Evolutionary conservation across 75 land plant genomes (phyloP).

Genomic region (Cupressus sempervirens): DNA sequence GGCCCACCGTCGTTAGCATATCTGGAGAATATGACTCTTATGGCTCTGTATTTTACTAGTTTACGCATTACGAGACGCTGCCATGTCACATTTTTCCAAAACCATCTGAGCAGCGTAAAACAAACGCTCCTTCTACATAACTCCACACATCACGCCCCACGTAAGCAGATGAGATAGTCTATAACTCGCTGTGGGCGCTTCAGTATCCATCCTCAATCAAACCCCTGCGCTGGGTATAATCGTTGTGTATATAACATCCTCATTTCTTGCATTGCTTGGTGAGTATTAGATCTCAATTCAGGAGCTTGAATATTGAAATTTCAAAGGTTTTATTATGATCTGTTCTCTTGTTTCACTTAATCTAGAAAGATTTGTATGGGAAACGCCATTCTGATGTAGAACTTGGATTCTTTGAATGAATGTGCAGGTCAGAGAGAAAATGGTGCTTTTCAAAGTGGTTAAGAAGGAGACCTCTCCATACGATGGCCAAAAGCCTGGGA

Average conservation of each 20-base stretch:
- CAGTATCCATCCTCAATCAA: background rate
- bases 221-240: background rate
- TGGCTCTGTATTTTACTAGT: background rate
- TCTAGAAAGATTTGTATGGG: background rate
- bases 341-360: background rate
- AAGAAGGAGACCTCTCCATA: slow-evolving; percentile 59
- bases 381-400: background rate
- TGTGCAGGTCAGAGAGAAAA: slow-evolving; percentile 13
- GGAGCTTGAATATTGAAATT: too few species aligned
- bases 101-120: background rate
- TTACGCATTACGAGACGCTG: background rate
- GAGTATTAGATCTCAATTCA: background rate
- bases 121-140: background rate
- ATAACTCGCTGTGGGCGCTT: background rate
- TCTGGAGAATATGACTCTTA: background rate
- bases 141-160: background rate
- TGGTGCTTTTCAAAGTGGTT: slow-evolving; percentile 62
- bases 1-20: background rate
- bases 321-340: background rate
- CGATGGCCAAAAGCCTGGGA: slow-evolving; percentile 99
- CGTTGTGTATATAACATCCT: background rate
- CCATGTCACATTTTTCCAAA: background rate
- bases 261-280: too few species aligned
- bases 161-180: background rate
- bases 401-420: too few species aligned